Evolutionary conservation across 2,329 filamentous ascomycete genomes (phyloP).

Genomic region (Alternaria triticimaculans): DNA sequence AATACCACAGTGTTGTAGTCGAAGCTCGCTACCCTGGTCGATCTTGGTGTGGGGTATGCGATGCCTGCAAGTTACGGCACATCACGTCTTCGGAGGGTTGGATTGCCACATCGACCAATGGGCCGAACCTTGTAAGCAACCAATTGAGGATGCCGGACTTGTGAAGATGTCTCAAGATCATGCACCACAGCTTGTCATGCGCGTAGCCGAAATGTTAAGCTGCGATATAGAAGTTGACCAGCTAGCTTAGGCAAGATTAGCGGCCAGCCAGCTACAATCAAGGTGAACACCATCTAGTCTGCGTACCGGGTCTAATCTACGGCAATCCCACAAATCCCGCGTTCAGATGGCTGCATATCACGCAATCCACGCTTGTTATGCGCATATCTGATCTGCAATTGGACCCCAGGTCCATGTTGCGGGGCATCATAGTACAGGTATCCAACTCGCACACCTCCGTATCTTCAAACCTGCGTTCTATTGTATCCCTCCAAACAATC

Average conservation of each 20-base stretch:
- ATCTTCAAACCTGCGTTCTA: background rate
- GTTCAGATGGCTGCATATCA: background rate
- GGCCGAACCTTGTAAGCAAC: background rate
- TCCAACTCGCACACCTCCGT: background rate
- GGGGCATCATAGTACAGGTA: background rate
- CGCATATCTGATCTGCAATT: background rate
- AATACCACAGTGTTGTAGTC: background rate
- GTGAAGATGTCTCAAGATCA: background rate
- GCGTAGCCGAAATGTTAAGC: background rate
- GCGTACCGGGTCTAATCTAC: background rate
- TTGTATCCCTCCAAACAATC: background rate
- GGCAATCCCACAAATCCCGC: background rate
- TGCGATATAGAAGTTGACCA: background rate
- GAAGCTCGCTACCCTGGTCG: background rate
- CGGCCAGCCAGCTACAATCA: background rate
- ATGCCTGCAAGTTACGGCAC: background rate
- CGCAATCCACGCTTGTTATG: constrained; percentile 10
- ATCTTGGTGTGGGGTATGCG: background rate
- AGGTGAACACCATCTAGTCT: background rate
- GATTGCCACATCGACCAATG: background rate
- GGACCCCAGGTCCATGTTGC: background rate
- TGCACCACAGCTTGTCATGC: background rate
- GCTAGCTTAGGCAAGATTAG: background rate
- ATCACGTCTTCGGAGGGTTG: background rate
- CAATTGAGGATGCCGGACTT: background rate